A percentile compares a stretch with the other conserved stretches of the same genome.
Conservation (phyloP, 176 grass and related monocot species). For the Oryza brachyantha region DNA sequence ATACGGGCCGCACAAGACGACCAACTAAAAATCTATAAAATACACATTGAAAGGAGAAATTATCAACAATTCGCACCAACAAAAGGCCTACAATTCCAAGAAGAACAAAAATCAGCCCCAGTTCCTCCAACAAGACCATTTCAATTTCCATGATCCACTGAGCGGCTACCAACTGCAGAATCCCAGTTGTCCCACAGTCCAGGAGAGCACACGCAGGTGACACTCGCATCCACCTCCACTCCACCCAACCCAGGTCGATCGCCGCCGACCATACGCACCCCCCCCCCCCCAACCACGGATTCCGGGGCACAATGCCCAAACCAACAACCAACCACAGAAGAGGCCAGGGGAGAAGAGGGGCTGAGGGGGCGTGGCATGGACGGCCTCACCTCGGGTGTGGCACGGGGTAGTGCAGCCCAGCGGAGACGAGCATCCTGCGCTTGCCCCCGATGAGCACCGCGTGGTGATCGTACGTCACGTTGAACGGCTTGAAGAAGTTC, state of each 20-base stretch:
- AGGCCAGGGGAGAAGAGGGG: neutral
- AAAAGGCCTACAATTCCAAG: neutral
- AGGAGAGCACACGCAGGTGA: neutral
- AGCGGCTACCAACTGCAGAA: neutral
- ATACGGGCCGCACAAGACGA: neutral
- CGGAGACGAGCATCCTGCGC: slow-evolving; percentile 82
- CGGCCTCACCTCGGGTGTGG: slow-evolving; percentile 70
- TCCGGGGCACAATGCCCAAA: neutral
- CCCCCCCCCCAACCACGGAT: neutral
- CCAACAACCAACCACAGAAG: neutral
- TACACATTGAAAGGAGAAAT: neutral
- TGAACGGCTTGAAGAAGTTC: slow-evolving; percentile 84
- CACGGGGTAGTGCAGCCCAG: slow-evolving; percentile 90
- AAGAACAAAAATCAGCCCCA: neutral
- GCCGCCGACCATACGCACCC: neutral
- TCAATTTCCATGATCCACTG: too few species aligned
- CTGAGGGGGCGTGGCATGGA: too few species aligned
- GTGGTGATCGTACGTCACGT: slow-evolving; percentile 90
- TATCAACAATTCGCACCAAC: neutral
- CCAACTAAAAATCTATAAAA: neutral
- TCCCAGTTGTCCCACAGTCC: neutral
- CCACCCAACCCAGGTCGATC: neutral
- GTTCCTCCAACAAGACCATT: too few species aligned
- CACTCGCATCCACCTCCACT: neutral
- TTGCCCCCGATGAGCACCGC: slow-evolving; percentile 67